Conservation (phyloP, 768 basidiomycete genomes). For the Kwoniella sp. region DNA sequence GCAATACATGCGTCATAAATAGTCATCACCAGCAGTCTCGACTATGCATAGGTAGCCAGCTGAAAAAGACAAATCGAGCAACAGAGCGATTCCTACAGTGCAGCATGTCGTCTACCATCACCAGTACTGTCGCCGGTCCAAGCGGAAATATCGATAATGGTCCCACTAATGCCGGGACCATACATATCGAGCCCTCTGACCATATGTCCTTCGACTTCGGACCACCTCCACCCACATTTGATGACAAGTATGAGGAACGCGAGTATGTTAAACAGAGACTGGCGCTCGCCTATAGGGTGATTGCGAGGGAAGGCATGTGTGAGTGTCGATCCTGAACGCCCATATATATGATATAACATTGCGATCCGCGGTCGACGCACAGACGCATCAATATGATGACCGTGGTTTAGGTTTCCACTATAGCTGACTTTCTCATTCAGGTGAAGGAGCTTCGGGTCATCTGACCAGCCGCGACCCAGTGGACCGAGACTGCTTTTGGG, state of each 20-base stretch:
- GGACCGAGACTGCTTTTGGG: slow-evolving; percentile 37
- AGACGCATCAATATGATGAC: no score
- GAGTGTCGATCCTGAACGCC: slow-evolving; percentile 8
- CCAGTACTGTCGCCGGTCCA: not conserved
- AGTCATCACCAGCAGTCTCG: no score
- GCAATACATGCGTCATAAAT: no score
- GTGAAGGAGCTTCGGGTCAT: slow-evolving; percentile 39
- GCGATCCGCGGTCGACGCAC: no score
- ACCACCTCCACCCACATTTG: slow-evolving; percentile 17
- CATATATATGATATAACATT: no score
- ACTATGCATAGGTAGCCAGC: no score
- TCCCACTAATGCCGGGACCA: not conserved
- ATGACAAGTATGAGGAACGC: slow-evolving; percentile 23
- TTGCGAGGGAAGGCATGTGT: slow-evolving; percentile 28
- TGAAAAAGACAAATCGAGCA: no score
- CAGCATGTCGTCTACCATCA: not conserved
- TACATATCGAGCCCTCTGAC: not conserved
- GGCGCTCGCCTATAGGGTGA: slow-evolving; percentile 23
- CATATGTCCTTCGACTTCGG: slow-evolving; percentile 22
- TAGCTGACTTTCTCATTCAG: no score
- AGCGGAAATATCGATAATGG: not conserved
- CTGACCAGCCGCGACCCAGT: slow-evolving; percentile 36
- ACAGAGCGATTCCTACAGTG: no score
- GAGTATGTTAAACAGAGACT: slow-evolving; percentile 29
- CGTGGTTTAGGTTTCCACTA: no score